These are phyloP conservation scores for Ochetophila trinervis DNA, from an alignment of 306 rosid species.

Conservation along the genomic window DNA sequence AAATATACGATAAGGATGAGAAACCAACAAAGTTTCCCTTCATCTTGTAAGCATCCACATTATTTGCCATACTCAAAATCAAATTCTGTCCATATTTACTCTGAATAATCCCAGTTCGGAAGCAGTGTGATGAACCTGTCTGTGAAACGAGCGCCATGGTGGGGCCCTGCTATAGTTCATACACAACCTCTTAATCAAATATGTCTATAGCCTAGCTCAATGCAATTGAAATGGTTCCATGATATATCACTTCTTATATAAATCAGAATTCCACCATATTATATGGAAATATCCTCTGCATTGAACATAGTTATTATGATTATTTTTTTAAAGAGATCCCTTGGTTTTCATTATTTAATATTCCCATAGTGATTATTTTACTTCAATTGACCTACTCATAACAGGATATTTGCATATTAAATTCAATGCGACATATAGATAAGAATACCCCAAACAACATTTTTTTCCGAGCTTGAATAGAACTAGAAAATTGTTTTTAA, in stretches of 20 bases:
- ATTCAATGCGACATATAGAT: neutral
- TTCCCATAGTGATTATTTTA: neutral
- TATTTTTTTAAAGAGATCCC: too few relatives aligned
- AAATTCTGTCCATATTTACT: slow-evolving; percentile 28
- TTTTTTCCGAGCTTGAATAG: neutral
- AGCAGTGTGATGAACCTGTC: slow-evolving; percentile 32
- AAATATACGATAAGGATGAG: slow-evolving; percentile 32
- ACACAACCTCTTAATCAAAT: slow-evolving; percentile 9
- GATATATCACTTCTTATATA: neutral
- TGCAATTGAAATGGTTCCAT: neutral
- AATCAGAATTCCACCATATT: neutral
- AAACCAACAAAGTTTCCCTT: slow-evolving; percentile 42
- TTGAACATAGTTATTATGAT: neutral
- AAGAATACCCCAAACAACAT: too few relatives aligned
- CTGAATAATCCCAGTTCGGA: slow-evolving; percentile 28
- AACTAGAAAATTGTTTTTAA: neutral
- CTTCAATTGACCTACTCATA: neutral
- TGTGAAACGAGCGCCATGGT: slow-evolving; percentile 56
- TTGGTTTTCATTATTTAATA: too few relatives aligned
- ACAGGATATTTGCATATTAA: neutral
- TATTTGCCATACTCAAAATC: slow-evolving; percentile 24
- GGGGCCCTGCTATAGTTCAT: slow-evolving; percentile 17
- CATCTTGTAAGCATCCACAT: slow-evolving; percentile 32
- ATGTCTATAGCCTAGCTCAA: neutral
- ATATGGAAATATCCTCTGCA: neutral